Percentiles rank a stretch among this genome's conserved stretches.
phyloP scores from a whole-genome alignment of 495 filamentous ascomycete genomes.

The Pyrenula massariospora region DNA sequence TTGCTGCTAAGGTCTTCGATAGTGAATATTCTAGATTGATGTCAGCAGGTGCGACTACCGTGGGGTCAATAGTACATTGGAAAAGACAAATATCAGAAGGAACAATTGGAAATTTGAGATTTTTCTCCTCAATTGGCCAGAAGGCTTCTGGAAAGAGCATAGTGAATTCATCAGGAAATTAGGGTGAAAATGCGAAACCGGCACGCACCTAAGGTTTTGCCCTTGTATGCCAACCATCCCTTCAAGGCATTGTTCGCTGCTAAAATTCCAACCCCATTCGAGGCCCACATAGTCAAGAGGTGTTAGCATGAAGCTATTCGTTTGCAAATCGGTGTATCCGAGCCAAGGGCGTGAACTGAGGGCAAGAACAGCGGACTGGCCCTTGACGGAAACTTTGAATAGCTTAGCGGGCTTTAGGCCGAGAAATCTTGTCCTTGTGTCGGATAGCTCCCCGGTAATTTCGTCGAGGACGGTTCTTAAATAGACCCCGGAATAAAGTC shows the following conservation, averaged over 20 bases:
- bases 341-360: conserved; percentile 87
- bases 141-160: conserved; percentile 31
- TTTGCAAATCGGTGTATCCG: conserved; percentile 75
- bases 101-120: conserved; percentile 59
- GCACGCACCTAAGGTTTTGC: conserved; percentile 71
- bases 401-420: conserved; percentile 80
- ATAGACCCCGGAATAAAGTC: conserved; percentile 90
- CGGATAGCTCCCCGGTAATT: conserved; percentile 83
- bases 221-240: conserved; percentile 95
- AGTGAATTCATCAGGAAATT: conserved; percentile 55
- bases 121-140: conserved; percentile 37
- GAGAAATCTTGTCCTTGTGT: conserved; percentile 87
- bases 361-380: conserved; percentile 76
- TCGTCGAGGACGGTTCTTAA: conserved; percentile 89
- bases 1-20: conserved; percentile 80
- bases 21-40: conserved; percentile 63
- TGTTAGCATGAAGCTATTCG: conserved; percentile 79
- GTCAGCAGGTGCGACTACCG: conserved; percentile 16
- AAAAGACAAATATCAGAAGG: conserved; percentile 46
- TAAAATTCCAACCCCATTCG: conserved; percentile 93
- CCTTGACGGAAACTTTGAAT: conserved; percentile 75
- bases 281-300: conserved; percentile 79
- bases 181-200: neutral
- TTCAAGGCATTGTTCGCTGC: conserved; percentile 81
- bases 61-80: neutral